Evolutionary conservation across 2,329 filamentous ascomycete species (phyloP), one percentile per base, ranked within the genome.

Genomic region (Trichoderma lentiforme): DNA sequence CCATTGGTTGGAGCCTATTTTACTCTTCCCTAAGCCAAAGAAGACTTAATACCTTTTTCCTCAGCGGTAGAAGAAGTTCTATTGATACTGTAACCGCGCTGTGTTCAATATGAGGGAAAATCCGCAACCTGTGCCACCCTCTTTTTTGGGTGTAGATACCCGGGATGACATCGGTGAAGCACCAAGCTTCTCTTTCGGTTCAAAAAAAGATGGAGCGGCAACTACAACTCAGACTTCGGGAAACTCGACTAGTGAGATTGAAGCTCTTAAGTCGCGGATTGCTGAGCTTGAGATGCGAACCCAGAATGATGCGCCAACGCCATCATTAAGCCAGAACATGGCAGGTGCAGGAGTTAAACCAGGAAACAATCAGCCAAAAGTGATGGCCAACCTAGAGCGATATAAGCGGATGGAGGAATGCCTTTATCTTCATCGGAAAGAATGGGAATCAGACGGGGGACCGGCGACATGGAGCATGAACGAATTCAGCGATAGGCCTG

Each of bases 361-460:
- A 26, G 58, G 14, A 15, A 26, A 3, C 58, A 39, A 18, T 8
- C 47, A 18, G 7, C 30, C 63, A 24, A 32, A 56, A 36, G n/a
- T 21, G 4, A 57, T 26, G 28, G 47, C n/a, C 34, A 26, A 57
- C 14, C 5, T 57, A 8, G 47, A 67, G 14, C 47, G 28, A 39
- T 67, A 67, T 39, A 67, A 39, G 21, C 30, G 64, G 8, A 67
- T 67, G 64, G 64, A 67, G 15, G 64, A 34, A 57, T 67, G 64
- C 15, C 32, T 67, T 21, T 67, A 67, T 15, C 36, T 39, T n/a
- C 64, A 67, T 6, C 47, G 64, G n/a, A 67, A 57, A 28, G 64
- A 67, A 32, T 67, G 64, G 64, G 64, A 57, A 34, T 2, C 14
- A n/a, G 39, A 24, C 11, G n/a, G 60, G 2, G 60, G 36, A 8